Conservation (phyloP, 768 basidiomycete species). For the Tubosaeta brunneosetosa region DNA sequence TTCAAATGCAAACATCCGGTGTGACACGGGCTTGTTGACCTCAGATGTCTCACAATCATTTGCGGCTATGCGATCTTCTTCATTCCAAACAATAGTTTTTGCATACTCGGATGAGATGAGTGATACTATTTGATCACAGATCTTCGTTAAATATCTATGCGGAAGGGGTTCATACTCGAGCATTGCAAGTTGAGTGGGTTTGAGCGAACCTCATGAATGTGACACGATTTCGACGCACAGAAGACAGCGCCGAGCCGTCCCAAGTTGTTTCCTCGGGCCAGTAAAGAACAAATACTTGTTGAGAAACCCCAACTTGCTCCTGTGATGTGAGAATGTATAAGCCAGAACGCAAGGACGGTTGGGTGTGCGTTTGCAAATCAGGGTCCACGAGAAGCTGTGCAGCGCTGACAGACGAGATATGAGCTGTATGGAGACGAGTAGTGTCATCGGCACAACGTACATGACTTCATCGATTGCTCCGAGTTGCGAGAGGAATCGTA, state of each 20-base stretch:
- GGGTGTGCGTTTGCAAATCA: not conserved
- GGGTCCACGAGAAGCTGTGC: not conserved
- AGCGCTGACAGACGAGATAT: slow-evolving; percentile 2
- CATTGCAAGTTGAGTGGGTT: not conserved
- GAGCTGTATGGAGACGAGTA: not conserved
- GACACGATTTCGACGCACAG: slow-evolving; percentile 47
- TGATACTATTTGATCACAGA: slow-evolving; percentile 47
- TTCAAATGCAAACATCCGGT: slow-evolving; percentile 49
- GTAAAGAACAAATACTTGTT: slow-evolving; percentile 45
- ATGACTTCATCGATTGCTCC: slow-evolving; percentile 33
- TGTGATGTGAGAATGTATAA: slow-evolving; percentile 14
- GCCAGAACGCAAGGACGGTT: slow-evolving; percentile 19
- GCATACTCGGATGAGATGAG: slow-evolving; percentile 32
- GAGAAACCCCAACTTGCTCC: not conserved
- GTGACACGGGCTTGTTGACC: slow-evolving; percentile 37
- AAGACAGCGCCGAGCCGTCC: slow-evolving; percentile 30
- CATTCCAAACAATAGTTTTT: slow-evolving; percentile 40
- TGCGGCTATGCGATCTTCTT: slow-evolving; percentile 23
- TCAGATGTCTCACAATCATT: slow-evolving; percentile 25
- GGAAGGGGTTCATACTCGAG: not conserved
- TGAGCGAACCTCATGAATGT: slow-evolving; percentile 55
- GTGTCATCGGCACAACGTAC: slow-evolving; percentile 28
- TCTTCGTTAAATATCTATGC: slow-evolving; percentile 53
- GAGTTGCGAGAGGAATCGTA: slow-evolving; percentile 38
- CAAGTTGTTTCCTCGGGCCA: slow-evolving; percentile 46